These are phyloP conservation scores for Lablab purpureus DNA, from an alignment of 306 rosid genomes.

Conservation along the genomic window DNA sequence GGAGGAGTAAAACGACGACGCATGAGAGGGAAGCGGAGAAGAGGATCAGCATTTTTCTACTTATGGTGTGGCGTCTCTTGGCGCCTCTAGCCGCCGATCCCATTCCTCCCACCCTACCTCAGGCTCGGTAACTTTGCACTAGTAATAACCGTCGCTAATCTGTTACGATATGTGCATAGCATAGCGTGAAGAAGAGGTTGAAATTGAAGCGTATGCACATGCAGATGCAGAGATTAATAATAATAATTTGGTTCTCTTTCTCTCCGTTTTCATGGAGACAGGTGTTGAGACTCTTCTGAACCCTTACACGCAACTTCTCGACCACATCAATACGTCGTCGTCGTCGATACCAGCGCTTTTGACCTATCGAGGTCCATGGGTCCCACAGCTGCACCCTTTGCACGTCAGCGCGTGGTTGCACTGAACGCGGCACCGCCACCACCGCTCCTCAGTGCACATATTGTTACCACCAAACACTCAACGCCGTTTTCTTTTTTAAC, in stretches of 20 bases:
- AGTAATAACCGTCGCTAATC: no score
- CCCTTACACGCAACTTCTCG: neutral
- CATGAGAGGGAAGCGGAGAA: slow-evolving; percentile 61
- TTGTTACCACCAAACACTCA: neutral
- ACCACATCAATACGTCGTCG: slow-evolving; percentile 32
- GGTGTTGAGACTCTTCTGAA: no score
- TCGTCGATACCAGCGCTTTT: neutral
- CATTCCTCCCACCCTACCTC: slow-evolving; percentile 11
- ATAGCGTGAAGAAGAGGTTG: slow-evolving; percentile 4
- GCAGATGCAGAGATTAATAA: neutral
- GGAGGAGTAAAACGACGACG: slow-evolving; percentile 50
- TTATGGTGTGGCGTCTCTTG: slow-evolving; percentile 64
- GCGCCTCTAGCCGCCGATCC: slow-evolving; percentile 45
- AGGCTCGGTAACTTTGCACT: neutral
- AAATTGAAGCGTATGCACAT: neutral
- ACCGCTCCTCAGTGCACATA: neutral
- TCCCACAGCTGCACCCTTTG: neutral
- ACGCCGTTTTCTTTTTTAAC: neutral
- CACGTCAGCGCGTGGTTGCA: neutral
- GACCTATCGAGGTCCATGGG: slow-evolving; percentile 8
- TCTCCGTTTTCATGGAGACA: neutral
- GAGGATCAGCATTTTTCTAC: slow-evolving; percentile 61
- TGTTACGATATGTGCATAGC: neutral
- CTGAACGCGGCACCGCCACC: neutral
- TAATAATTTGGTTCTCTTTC: neutral